These are phyloP conservation scores for Acanthamoeba triangularis DNA, from an alignment of 208 protist genomes.

Conservation along the genomic window DNA sequence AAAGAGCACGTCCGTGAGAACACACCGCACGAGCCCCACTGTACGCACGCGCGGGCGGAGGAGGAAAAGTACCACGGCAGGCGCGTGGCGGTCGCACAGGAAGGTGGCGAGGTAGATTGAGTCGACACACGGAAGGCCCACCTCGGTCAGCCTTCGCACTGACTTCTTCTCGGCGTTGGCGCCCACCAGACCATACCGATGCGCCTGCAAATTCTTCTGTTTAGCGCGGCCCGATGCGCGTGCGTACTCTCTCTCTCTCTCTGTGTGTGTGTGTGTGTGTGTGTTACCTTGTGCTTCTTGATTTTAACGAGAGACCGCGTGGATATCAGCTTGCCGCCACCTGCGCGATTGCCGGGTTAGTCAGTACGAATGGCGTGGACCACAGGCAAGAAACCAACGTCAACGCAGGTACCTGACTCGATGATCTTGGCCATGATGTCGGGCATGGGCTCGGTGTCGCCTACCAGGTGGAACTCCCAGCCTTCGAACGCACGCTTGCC, in stretches of 20 bases:
- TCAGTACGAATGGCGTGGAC: not conserved
- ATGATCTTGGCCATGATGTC: constrained; percentile 63
- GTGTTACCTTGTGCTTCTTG: constrained; percentile 9
- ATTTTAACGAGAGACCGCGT: constrained; percentile 36
- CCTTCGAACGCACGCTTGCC: constrained; percentile 31
- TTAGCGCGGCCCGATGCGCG: not conserved
- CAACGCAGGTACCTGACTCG: not conserved
- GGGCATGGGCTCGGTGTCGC: constrained; percentile 22
- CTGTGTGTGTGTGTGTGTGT: not conserved
- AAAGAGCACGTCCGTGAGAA: not conserved
- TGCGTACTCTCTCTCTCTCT: not conserved
- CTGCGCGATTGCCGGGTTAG: not conserved
- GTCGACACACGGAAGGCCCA: constrained; percentile 9
- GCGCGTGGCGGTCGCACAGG: constrained; percentile 35
- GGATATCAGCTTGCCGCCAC: constrained; percentile 25
- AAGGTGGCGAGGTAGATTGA: constrained; percentile 38
- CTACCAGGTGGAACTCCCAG: constrained; percentile 37
- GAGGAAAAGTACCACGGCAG: not conserved
- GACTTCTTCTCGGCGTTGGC: constrained; percentile 18
- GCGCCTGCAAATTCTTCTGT: not conserved
- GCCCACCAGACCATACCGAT: constrained; percentile 41
- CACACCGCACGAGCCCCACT: not conserved
- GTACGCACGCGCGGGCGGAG: too few relatives aligned
- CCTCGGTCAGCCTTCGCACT: constrained; percentile 9
- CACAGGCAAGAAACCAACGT: not conserved